phyloP scores from a whole-genome alignment of 1,284 basidiomycete genomes.

The Ceratobasidium sp. region DNA sequence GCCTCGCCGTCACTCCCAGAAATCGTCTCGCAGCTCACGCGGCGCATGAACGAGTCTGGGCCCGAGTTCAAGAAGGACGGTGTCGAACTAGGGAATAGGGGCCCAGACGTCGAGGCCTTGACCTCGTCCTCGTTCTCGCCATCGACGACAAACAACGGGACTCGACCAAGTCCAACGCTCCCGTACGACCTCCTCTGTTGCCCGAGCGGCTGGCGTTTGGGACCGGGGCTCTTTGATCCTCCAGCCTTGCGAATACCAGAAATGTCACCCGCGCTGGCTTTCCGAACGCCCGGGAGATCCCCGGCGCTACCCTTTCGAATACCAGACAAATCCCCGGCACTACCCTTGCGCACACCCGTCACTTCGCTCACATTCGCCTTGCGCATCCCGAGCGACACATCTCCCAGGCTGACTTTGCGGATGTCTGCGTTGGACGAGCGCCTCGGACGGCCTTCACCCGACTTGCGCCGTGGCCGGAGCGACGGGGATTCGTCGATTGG shows the following conservation, averaged over 20 bases:
- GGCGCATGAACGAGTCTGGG: constrained; percentile 64
- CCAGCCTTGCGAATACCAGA: background rate
- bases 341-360: constrained; percentile 10
- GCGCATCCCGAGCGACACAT: background rate
- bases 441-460: constrained; percentile 9
- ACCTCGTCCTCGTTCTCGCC: constrained; percentile 25
- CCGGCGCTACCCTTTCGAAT: background rate
- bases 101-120: background rate
- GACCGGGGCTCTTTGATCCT: background rate
- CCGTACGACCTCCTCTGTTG: constrained; percentile 13
- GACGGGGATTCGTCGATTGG: constrained; percentile 26
- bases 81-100: background rate
- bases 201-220: background rate
- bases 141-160: constrained; percentile 18
- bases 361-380: background rate
- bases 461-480: constrained; percentile 14
- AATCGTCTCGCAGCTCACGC: constrained; percentile 78
- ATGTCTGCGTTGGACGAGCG: constrained; percentile 14
- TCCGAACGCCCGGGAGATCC: background rate
- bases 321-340: background rate
- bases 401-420: too few species aligned
- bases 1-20: constrained; percentile 66
- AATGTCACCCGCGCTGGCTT: constrained; percentile 8
- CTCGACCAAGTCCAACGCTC: constrained; percentile 22
- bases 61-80: background rate